Evolutionary conservation across 176 grass and related monocot genomes (phyloP), one percentile per base, ranked within the genome.

Genomic region (Oryza rufipogon): DNA sequence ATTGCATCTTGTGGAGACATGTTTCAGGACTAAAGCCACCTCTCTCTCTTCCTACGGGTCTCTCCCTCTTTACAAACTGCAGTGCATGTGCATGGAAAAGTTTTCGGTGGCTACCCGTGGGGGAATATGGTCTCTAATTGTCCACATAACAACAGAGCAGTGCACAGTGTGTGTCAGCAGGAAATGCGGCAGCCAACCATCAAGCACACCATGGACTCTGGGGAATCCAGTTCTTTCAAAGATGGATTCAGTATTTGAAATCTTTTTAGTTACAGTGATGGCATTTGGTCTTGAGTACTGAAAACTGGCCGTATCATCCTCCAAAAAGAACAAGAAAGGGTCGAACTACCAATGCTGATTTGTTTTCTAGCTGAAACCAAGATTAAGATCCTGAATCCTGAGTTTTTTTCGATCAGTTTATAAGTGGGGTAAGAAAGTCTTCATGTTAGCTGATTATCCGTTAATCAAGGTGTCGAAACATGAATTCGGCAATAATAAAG

Each of bases 171-270:
- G 65, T 87, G 49, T 38, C 36, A 20, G 66, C 25, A 22, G 52
- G 30, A 64, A 65, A 66, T 64, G 33, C 2, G 64, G 72, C 73
- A 82, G 39, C 26, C 38, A 67, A 45, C 20, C 84, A 86, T 83
- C 66, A 88, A 83, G n/a, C 33, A 78, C 73, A 61, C 26, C 69
- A 74, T 60, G 4, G 34, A 36, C 34, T 36, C 34, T 25, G 6
- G 20, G 17, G 7, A 22, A 61, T 10, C 54, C 3, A 66, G 76
- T 46, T 78, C 20, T 47, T 71, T 63, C 14, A 45, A 49, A 66
- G 41, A 65, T 34, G 26, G 69, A 73, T n/a, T 52, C 34, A 9
- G 28, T 28, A 33, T 23, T 56, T 54, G n/a, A 52, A 42, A 47
- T 69, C 1, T 67, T 65, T 76, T 69, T 11, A 41, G 11, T 70